Percentiles rank a stretch among this genome's conserved stretches.
Evolutionary conservation across 139 green algal genomes (phyloP).

Genomic region (Parachlorella kessleri): DNA sequence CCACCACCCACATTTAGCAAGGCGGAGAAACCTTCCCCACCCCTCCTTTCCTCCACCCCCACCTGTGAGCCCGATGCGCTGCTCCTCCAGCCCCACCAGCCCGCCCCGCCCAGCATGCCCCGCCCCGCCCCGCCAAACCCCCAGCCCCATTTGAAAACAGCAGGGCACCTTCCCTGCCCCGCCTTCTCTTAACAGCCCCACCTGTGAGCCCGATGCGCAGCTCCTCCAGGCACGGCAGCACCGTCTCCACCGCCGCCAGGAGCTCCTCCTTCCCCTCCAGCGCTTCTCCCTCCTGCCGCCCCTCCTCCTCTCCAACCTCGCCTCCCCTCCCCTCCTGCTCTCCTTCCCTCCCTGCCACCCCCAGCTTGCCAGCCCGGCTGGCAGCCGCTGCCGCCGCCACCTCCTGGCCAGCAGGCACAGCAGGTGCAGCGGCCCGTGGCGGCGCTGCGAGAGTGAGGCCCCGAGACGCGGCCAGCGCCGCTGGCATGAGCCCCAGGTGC

Average conservation of each 20-base stretch:
- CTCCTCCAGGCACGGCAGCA: conserved; percentile 28
- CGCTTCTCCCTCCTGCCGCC: background rate
- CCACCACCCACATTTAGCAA: too few species aligned
- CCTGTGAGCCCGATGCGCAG: conserved; percentile 28
- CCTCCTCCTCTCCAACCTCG: background rate
- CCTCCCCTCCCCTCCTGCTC: background rate
- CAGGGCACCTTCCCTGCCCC: background rate
- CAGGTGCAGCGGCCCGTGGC: too few species aligned
- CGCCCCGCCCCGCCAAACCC: background rate
- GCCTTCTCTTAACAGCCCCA: too few species aligned
- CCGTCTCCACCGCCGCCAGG: conserved; percentile 13
- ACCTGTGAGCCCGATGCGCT: background rate
- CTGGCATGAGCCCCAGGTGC: conserved; percentile 48
- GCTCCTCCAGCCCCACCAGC: background rate
- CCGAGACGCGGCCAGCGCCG: background rate
- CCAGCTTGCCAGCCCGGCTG: background rate
- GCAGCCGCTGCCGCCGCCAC: too few species aligned
- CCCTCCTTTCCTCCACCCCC: background rate
- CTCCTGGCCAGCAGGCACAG: too few species aligned
- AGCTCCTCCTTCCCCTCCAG: background rate
- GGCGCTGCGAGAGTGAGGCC: conserved; percentile 13
- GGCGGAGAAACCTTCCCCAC: conserved; percentile 4
- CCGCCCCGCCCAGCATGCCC: background rate
- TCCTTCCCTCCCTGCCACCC: background rate
- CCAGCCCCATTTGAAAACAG: background rate